phyloP scores from a whole-genome alignment of 2,329 filamentous ascomycete genomes.

The Fusarium globosum region DNA sequence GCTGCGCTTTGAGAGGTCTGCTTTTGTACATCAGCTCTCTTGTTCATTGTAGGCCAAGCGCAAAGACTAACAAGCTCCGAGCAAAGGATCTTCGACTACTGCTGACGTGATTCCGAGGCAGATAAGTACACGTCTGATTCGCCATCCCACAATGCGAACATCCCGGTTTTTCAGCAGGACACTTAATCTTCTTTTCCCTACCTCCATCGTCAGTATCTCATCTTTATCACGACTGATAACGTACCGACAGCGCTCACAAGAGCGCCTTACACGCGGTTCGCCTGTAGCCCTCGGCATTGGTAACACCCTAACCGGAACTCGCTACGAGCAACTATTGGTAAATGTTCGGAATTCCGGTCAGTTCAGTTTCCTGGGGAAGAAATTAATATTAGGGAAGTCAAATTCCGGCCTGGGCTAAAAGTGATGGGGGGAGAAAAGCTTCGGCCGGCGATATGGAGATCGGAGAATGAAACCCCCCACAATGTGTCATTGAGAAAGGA shows the following conservation, averaged over 20 bases:
- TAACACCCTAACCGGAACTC: neutral
- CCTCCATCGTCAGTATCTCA: accelerated
- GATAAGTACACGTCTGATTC: slow-evolving; percentile 34
- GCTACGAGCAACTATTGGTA: neutral
- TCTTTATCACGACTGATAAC: neutral
- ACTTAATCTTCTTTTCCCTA: slow-evolving; percentile 42
- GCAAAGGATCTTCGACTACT: neutral
- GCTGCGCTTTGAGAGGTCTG: neutral
- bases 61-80: slow-evolving; percentile 16
- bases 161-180: slow-evolving; percentile 38
- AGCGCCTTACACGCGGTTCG: slow-evolving; percentile 36
- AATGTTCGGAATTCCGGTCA: slow-evolving; percentile 16
- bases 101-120: slow-evolving; percentile 24
- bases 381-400: neutral
- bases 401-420: slow-evolving; percentile 1
- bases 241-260: slow-evolving; percentile 40
- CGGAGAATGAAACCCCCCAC: neutral
- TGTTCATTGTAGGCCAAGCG: no score
- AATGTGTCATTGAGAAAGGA: accelerated
- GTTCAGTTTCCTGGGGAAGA: neutral
- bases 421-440: slow-evolving; percentile 1
- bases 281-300: slow-evolving; percentile 13
- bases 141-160: slow-evolving; percentile 39
- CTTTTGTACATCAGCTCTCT: neutral
- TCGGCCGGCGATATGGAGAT: neutral